Evolutionary conservation across 2,329 filamentous ascomycete species (phyloP), one percentile per base, ranked within the genome.

Genomic region (Tolypocladium pustulatum): DNA sequence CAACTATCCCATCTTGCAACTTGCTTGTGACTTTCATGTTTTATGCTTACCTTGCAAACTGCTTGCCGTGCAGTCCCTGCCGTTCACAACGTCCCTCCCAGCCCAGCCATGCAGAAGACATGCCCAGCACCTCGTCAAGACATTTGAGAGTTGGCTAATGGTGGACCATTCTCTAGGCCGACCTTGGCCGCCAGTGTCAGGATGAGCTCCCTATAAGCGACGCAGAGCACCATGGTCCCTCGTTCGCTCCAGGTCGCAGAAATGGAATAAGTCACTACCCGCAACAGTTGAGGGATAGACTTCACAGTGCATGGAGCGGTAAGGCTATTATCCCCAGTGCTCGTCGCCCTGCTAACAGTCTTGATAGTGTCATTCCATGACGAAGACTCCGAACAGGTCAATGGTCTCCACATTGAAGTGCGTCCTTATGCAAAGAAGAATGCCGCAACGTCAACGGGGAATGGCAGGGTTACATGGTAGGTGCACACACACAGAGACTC

Each of bases 121-220:
- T 43, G 40, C 40, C 10, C 8, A 34, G 32, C 32, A 34, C 32
- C 32, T 34, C 32, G n/a, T 3, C 25, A 12, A 7, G 10, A 52
- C 9, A n/a, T 22, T 54, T 3, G 34, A n/a, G 52, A 30, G 17
- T 22, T 12, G 34, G 36, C 52, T 54, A 30, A 57, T 13, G 4
- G 0, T 13, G n/a, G 32, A 36, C 3, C 22, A 32, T 41, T 15
- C 34, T 17, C 4, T n/a, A 67, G 65, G 64, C 61, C 36, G 65
- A 67, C 25, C 61, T 67, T 12, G 61, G 65, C 10, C 63, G 65
- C 25, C 46, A 54, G 20, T 57, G 65, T 15, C 64, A 63, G 34
- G 65, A 66, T 12, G 61, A 66, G n/a, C 61, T 67, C 10, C 62
- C 63, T 4, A 51, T 66, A 2, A 65, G 64, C 52, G 43, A 51